These are phyloP conservation scores for Fusarium oxysporum DNA, from an alignment of 2,329 filamentous ascomycete genomes.

Conservation along the genomic window DNA sequence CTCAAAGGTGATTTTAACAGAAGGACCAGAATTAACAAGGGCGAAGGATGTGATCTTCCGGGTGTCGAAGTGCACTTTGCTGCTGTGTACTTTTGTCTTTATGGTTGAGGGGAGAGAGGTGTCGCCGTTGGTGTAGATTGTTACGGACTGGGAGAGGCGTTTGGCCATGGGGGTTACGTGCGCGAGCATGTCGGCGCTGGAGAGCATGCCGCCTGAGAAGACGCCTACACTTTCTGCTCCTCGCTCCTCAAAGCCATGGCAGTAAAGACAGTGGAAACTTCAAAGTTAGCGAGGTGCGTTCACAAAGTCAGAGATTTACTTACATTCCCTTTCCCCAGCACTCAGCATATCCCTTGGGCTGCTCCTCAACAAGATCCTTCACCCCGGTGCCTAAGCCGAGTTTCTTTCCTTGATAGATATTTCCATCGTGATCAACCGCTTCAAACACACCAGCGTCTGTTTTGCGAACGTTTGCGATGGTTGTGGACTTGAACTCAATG, in stretches of 20 bases:
- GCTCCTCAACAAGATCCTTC: conserved; percentile 59
- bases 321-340: conserved; percentile 66
- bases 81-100: conserved; percentile 44
- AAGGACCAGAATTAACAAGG: conserved; percentile 43
- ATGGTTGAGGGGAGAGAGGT: conserved; percentile 48
- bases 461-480: conserved; percentile 46
- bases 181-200: conserved; percentile 47
- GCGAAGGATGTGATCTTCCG: conserved; percentile 47
- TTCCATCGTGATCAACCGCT: conserved; percentile 55
- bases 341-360: conserved; percentile 65
- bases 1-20: conserved; percentile 53
- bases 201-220: conserved; percentile 55
- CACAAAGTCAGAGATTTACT: conserved; percentile 30
- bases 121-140: conserved; percentile 64
- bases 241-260: conserved; percentile 69
- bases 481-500: conserved; percentile 49
- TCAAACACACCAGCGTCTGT: conserved; percentile 49
- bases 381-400: conserved; percentile 67
- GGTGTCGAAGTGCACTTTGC: conserved; percentile 54
- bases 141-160: conserved; percentile 57
- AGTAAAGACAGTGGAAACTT: conserved; percentile 69
- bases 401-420: conserved; percentile 61
- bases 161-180: conserved; percentile 58
- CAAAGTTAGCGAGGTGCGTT: not conserved
- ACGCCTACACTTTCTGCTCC: conserved; percentile 59